These are phyloP conservation scores for Sequoia sempervirens DNA, from an alignment of 75 land plant genomes.

Conservation along the genomic window DNA sequence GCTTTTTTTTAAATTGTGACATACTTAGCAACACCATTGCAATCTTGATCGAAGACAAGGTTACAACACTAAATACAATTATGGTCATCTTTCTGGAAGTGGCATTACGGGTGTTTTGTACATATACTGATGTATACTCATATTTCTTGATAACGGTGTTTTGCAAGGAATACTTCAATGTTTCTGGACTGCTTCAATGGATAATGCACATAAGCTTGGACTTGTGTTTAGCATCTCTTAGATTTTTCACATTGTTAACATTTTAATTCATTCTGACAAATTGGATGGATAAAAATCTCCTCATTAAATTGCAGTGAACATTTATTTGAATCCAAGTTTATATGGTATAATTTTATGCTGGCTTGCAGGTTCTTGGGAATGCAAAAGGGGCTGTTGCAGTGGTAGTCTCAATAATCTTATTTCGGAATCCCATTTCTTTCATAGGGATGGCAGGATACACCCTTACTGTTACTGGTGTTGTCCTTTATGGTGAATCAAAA, in stretches of 20 bases:
- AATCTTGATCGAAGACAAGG: no score
- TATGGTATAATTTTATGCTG: not conserved
- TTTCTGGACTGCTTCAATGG: not conserved
- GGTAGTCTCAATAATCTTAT: constrained; percentile 66
- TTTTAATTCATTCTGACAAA: not conserved
- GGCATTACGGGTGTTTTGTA: not conserved
- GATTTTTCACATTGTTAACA: not conserved
- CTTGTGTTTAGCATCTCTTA: not conserved
- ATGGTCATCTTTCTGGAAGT: not conserved
- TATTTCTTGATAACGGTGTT: not conserved
- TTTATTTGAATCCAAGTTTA: not conserved
- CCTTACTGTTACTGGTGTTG: constrained; percentile 62
- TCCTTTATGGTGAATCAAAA: constrained; percentile 70
- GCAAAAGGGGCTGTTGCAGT: constrained; percentile 82
- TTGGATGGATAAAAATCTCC: not conserved
- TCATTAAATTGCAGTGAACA: not conserved
- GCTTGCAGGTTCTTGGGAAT: constrained; percentile 37
- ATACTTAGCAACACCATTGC: not conserved
- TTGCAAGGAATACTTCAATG: not conserved
- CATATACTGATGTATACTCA: no score
- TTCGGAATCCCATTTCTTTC: constrained; percentile 64
- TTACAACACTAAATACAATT: not conserved
- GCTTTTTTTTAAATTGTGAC: not conserved
- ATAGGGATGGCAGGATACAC: constrained; percentile 64
- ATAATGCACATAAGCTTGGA: not conserved